Evolutionary conservation across 106 monocot species (phyloP).

Genomic region (Hemerocallis citrina): DNA sequence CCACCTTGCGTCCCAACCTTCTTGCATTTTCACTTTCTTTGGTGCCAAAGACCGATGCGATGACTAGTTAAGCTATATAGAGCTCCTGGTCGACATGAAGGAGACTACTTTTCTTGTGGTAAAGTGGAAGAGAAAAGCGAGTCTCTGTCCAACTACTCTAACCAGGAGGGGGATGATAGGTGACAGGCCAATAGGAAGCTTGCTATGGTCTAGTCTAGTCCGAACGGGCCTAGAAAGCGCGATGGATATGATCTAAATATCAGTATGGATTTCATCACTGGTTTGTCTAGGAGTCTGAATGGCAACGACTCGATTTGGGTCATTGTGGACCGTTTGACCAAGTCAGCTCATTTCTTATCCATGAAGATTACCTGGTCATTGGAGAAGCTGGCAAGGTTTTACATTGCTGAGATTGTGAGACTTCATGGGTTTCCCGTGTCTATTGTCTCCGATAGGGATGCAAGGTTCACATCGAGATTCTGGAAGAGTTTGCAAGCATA

Average conservation of each 20-base stretch:
- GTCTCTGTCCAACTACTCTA: background rate
- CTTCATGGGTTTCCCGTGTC: no score
- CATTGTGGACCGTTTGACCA: no score
- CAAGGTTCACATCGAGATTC: no score
- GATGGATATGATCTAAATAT: conserved; percentile 1
- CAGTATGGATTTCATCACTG: no score
- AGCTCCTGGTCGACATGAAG: conserved; percentile 5
- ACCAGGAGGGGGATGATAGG: background rate
- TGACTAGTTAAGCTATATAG: conserved; percentile 7
- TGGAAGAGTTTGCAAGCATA: no score
- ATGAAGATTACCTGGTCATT: no score
- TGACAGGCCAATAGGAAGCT: conserved; percentile 2
- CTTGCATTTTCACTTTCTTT: conserved; percentile 11
- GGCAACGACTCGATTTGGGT: no score
- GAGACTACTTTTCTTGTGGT: conserved; percentile 12
- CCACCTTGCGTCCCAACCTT: conserved; percentile 10
- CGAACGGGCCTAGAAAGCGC: background rate
- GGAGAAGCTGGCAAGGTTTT: no score
- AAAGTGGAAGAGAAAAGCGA: conserved; percentile 1
- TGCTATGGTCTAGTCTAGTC: background rate
- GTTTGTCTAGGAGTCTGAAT: no score
- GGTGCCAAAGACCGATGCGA: conserved; percentile 13
- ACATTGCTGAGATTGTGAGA: no score
- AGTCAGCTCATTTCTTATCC: no score
- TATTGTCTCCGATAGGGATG: no score